Conservation (phyloP, 2,329 filamentous ascomycete species). For the Exophiala phaeomuriformis region DNA sequence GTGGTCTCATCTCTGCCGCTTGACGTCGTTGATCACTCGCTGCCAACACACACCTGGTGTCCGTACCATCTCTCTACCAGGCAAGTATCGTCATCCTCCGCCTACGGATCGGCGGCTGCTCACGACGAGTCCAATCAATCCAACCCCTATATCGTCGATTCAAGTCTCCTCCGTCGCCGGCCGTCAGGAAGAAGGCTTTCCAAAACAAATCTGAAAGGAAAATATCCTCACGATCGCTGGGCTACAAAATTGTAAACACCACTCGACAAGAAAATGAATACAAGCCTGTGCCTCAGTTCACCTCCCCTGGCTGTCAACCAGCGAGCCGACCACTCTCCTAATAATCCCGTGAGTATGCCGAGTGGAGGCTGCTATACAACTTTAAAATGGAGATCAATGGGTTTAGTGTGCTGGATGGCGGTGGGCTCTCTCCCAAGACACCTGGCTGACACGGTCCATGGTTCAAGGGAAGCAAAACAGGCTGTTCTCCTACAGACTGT, state of each 20-base stretch:
- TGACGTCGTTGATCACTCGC: conserved; percentile 16
- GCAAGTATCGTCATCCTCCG: background rate
- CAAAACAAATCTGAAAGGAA: no score
- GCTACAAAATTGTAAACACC: no score
- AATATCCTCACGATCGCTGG: no score
- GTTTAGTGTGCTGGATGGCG: background rate
- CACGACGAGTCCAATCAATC: background rate
- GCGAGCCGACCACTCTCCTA: background rate
- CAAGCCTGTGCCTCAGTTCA: background rate
- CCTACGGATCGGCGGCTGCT: background rate
- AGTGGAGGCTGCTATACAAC: background rate
- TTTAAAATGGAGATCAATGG: background rate
- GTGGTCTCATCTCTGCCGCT: background rate
- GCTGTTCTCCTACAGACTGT: background rate
- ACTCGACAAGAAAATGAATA: no score
- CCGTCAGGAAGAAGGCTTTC: no score
- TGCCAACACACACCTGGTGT: background rate
- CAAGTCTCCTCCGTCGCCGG: no score
- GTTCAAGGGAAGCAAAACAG: background rate
- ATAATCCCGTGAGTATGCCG: background rate
- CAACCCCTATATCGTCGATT: background rate
- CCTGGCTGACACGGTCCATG: background rate
- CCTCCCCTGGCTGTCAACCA: background rate
- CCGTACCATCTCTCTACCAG: background rate
- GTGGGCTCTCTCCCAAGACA: background rate